phyloP scores from a whole-genome alignment of 257 asterid genomes.

The Gentiana macrophylla region DNA sequence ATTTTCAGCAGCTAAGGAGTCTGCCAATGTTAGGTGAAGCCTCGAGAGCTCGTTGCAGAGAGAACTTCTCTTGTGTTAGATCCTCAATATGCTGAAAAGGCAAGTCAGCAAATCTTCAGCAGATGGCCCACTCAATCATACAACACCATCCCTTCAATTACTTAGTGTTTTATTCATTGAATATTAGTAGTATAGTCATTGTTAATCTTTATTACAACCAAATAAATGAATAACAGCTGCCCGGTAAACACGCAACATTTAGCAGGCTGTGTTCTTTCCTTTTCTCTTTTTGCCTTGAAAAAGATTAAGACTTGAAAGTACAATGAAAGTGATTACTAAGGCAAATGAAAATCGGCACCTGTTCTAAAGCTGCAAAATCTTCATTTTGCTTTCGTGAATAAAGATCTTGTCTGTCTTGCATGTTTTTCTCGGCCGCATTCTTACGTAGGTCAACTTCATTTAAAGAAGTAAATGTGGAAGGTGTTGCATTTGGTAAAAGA shows the following conservation, averaged over 20 bases:
- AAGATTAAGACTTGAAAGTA: too few relatives aligned
- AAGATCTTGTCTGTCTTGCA: constrained; percentile 29
- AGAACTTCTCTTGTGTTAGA: constrained; percentile 89
- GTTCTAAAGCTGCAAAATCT: constrained; percentile 88
- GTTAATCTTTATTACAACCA: too few relatives aligned
- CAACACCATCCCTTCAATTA: too few relatives aligned
- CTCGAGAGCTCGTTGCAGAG: constrained; percentile 93
- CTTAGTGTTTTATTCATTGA: too few relatives aligned
- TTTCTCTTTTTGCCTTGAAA: too few relatives aligned
- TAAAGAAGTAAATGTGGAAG: constrained; percentile 29
- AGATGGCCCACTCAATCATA: too few relatives aligned
- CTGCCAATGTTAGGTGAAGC: constrained; percentile 80
- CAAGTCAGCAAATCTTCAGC: background rate
- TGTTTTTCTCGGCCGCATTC: constrained; percentile 24
- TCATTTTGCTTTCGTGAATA: constrained; percentile 65
- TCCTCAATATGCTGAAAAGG: constrained; percentile 85
- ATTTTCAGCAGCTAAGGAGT: constrained; percentile 95
- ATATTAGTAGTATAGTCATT: too few relatives aligned
- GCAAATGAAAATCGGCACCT: constrained; percentile 36
- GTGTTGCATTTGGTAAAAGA: constrained; percentile 21
- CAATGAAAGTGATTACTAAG: too few relatives aligned
- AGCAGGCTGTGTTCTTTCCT: too few relatives aligned
- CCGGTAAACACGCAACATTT: too few relatives aligned
- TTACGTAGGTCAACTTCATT: constrained; percentile 38
- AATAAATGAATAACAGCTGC: too few relatives aligned